phyloP scores from a whole-genome alignment of 257 asterid species.

The Nicotiana attenuata region DNA sequence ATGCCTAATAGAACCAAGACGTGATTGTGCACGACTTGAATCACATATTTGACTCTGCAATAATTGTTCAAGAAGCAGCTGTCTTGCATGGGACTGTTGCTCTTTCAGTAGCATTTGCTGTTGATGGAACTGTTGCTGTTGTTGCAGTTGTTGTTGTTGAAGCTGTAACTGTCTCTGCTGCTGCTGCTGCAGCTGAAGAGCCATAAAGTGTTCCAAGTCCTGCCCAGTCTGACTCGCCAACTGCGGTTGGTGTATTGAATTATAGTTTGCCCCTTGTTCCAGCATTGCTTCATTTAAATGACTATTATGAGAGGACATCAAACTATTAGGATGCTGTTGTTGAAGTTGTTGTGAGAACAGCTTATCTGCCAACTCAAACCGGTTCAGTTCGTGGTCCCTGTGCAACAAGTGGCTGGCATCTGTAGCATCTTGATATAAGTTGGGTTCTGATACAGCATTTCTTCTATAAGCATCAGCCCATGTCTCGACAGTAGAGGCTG shows the following conservation, averaged over 20 bases:
- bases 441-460: conserved; percentile 44
- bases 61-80: conserved; percentile 69
- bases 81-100: conserved; percentile 77
- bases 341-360: conserved; percentile 52
- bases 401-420: conserved; percentile 45
- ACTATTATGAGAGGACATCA: conserved; percentile 45
- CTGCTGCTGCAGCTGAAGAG: conserved; percentile 55
- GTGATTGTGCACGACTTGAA: conserved; percentile 61
- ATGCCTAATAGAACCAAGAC: conserved; percentile 60
- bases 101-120: conserved; percentile 78
- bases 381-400: conserved; percentile 50
- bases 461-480: conserved; percentile 56
- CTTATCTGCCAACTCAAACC: conserved; percentile 58
- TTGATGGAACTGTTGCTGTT: conserved; percentile 64
- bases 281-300: conserved; percentile 53
- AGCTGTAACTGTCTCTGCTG: conserved; percentile 56
- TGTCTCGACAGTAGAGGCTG: conserved; percentile 41
- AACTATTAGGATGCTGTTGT: conserved; percentile 47
- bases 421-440: conserved; percentile 46
- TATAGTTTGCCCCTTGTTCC: conserved; percentile 46
- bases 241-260: conserved; percentile 57
- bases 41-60: conserved; percentile 75
- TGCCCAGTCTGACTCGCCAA: conserved; percentile 48
- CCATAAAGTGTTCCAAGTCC: conserved; percentile 65
- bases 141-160: conserved; percentile 32